phyloP scores from a whole-genome alignment of 225 moss, liverwort and hornwort species.

The Lunularia cruciata region DNA sequence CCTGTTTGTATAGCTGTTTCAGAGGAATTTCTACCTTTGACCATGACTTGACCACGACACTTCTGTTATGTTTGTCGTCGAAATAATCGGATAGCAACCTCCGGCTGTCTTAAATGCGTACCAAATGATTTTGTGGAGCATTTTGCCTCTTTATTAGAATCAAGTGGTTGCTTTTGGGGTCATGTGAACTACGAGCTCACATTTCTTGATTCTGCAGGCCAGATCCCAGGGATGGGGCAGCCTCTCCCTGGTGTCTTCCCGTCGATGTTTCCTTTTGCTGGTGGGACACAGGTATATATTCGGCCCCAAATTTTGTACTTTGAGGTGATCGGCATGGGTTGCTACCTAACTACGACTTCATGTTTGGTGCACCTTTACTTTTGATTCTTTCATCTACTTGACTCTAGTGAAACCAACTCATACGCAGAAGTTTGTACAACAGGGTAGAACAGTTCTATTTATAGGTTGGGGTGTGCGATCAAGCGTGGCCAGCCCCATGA shows the following conservation, averaged over 20 bases:
- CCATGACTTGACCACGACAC: too few relatives aligned
- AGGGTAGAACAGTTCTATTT: background rate
- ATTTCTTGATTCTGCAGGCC: slow-evolving; percentile 55
- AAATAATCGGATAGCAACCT: too few relatives aligned
- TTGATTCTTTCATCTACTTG: background rate
- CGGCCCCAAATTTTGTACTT: slow-evolving; percentile 16
- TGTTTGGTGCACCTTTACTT: background rate
- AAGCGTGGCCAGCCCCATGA: slow-evolving; percentile 3
- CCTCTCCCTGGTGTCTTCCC: slow-evolving; percentile 79
- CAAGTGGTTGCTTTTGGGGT: background rate
- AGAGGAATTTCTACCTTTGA: background rate
- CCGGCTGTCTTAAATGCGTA: too few relatives aligned
- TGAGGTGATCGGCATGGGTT: slow-evolving; percentile 16
- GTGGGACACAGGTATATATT: slow-evolving; percentile 86
- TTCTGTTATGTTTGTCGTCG: too few relatives aligned
- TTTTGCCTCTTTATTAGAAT: background rate
- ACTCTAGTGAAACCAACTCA: background rate
- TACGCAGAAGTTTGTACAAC: background rate
- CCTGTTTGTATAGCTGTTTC: background rate
- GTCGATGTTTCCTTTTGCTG: slow-evolving; percentile 92
- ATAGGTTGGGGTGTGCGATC: background rate
- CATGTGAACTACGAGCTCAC: background rate
- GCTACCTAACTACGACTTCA: slow-evolving; percentile 10
- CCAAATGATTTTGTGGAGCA: too few relatives aligned
- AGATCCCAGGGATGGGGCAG: slow-evolving; percentile 79